A percentile compares a stretch with the other conserved stretches of the same genome.
phyloP scores from a whole-genome alignment of 2,329 filamentous ascomycete genomes.

The Ophiostoma triangulosporum region DNA sequence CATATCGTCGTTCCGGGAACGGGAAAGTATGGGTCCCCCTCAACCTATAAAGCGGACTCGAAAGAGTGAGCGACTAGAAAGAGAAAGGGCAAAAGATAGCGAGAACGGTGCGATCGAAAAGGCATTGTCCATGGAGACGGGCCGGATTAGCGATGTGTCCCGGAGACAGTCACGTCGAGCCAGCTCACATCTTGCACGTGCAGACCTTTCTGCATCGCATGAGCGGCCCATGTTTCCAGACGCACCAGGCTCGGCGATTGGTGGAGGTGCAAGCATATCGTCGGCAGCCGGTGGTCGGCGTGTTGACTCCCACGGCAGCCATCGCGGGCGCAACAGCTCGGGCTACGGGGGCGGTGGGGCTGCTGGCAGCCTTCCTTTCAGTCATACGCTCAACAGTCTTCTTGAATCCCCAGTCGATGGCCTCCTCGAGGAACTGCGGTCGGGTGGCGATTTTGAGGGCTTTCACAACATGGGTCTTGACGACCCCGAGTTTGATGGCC shows the following conservation, averaged over 20 bases:
- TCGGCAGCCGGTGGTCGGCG: constrained; percentile 33
- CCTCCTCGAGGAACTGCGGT: constrained; percentile 53
- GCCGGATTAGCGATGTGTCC: constrained; percentile 39
- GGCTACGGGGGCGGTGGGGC: constrained; percentile 17
- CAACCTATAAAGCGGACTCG: constrained; percentile 39
- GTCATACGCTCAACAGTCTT: constrained; percentile 44
- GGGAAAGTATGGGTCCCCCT: constrained; percentile 62
- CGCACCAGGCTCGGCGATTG: constrained; percentile 29
- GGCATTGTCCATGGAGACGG: constrained; percentile 58
- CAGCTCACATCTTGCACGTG: constrained; percentile 79
- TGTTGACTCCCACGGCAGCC: constrained; percentile 60
- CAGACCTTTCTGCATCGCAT: constrained; percentile 74
- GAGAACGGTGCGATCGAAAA: constrained; percentile 37
- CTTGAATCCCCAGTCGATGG: constrained; percentile 56
- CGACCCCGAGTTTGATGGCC: constrained; percentile 56
- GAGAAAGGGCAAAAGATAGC: not conserved
- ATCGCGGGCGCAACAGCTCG: constrained; percentile 46
- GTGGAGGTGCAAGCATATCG: not conserved
- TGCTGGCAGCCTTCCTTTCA: constrained; percentile 22
- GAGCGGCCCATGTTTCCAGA: constrained; percentile 73
- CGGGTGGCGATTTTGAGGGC: constrained; percentile 49
- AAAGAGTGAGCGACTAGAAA: constrained; percentile 37
- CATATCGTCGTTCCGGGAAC: constrained; percentile 57
- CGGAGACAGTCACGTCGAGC: constrained; percentile 60
- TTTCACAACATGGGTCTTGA: constrained; percentile 61